Conservation (phyloP, 768 basidiomycete species). For the Thelephora ganbajun region DNA sequence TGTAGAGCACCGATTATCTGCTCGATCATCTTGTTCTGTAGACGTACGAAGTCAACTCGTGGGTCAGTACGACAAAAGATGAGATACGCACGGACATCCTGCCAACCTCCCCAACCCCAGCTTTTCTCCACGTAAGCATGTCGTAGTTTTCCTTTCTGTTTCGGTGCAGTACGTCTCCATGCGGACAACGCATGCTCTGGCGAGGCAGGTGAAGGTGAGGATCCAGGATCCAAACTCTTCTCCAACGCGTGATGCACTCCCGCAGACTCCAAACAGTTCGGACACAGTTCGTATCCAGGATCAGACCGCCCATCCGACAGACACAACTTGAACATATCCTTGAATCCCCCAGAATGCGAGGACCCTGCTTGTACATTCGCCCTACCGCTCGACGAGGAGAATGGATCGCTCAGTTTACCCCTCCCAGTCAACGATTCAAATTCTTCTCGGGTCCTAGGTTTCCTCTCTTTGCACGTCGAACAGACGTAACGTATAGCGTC, state of each 20-base stretch:
- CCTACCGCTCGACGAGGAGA: too few relatives aligned
- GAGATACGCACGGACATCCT: slow-evolving; percentile 61
- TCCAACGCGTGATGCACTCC: slow-evolving; percentile 71
- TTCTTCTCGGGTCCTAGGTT: slow-evolving; percentile 19
- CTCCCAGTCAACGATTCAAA: neutral
- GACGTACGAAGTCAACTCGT: neutral
- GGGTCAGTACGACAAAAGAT: neutral
- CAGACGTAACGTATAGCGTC: slow-evolving; percentile 87
- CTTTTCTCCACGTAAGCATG: slow-evolving; percentile 82
- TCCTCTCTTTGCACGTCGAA: slow-evolving; percentile 72
- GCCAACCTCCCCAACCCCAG: slow-evolving; percentile 78
- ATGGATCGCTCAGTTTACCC: neutral
- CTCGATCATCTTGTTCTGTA: slow-evolving; percentile 61
- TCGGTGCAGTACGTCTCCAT: slow-evolving; percentile 55
- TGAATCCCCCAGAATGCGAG: too few relatives aligned
- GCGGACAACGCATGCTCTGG: slow-evolving; percentile 36
- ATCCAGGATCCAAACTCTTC: slow-evolving; percentile 33
- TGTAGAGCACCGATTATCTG: slow-evolving; percentile 62
- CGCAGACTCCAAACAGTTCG: slow-evolving; percentile 59
- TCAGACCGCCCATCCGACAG: neutral
- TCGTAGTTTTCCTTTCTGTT: slow-evolving; percentile 58
- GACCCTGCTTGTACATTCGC: neutral
- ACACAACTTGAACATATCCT: too few relatives aligned
- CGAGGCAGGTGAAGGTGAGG: slow-evolving; percentile 36
- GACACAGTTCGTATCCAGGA: slow-evolving; percentile 74